Evolutionary conservation across 371 early-diverging fungal genomes (phyloP).

Genomic region (Blakeslea trispora): DNA sequence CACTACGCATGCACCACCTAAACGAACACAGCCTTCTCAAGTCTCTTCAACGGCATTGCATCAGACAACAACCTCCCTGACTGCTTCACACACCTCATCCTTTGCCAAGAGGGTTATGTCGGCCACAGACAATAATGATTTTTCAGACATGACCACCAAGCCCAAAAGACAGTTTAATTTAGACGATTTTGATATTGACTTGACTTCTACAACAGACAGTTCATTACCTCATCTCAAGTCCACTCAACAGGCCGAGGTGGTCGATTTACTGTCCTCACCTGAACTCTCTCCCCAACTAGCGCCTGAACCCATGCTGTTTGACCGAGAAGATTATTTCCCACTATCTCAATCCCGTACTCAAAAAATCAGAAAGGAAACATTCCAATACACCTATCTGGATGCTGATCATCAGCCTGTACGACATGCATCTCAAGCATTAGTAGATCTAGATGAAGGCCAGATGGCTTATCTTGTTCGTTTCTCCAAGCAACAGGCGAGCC

Average conservation of each 20-base stretch:
- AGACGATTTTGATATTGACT: constrained; percentile 10
- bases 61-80: neutral
- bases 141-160: neutral
- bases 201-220: neutral
- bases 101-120: neutral
- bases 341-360: constrained; percentile 10
- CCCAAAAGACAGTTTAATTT: constrained; percentile 4
- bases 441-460: constrained; percentile 23
- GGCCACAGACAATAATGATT: neutral
- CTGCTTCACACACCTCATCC: neutral
- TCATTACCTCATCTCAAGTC: constrained; percentile 3
- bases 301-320: neutral
- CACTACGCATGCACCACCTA: neutral
- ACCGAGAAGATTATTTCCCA: constrained; percentile 17
- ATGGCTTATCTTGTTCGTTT: constrained; percentile 33
- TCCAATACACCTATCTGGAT: constrained; percentile 39
- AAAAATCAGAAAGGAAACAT: constrained; percentile 9
- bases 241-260: neutral
- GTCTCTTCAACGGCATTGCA: neutral
- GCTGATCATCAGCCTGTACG: constrained; percentile 18
- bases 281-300: constrained; percentile 6
- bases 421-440: constrained; percentile 30
- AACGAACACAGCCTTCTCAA: neutral
- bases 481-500: constrained; percentile 23
- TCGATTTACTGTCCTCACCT: constrained; percentile 20